Base-by-base conservation (phyloP, 1,284 basidiomycete genomes). In the Malassezia sympodialis region DNA sequence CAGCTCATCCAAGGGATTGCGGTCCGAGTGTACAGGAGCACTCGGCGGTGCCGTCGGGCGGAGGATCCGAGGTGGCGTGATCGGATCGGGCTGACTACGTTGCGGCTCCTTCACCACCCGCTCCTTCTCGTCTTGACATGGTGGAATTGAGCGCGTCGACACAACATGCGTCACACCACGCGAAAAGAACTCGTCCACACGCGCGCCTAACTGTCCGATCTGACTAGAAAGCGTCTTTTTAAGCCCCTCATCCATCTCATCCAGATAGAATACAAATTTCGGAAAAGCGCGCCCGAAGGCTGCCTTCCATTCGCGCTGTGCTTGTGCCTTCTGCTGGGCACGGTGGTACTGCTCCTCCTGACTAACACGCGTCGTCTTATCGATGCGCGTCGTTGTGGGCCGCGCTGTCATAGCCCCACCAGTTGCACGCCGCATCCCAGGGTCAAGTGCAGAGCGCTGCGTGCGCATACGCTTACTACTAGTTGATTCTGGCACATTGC, bases 171-270 rank as follows among this genome's bases (percentile, higher is more conserved):
- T 72, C 34, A 72, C 65, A 23, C 56, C 62, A 37, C 63, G 63
- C 8, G 68, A 71, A 47, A 73, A 73, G 61, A 73, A 73, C 7
- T 66, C 63, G n/a, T 72, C 72, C 10, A 72, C 63, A 2, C 56
- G 46, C 52, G 59, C 70, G 42, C 68, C 70, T 10, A 73, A 61
- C 41, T 65, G 54, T 12, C 58, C 56, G 34, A 72, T 69, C 34
- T 59, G 50, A 5, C 30, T 28, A 37, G 56, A 61, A 23, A 66
- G 53, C 32, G 53, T 56, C 15, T 46, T 49, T 19, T 48, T 63
- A 2, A 53, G 64, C 30, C 49, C 35, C 14, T 58, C 56, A 31
- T 72, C 70, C 41, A 72, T 59, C 21, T 60, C 59, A 48, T 73
- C 72, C 24, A 73, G 65, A 43, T 73, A 68, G 32, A 73, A 72